These are phyloP conservation scores for Pleurotus salmoneostramineus DNA, from an alignment of 768 basidiomycete genomes.

Conservation along the genomic window DNA sequence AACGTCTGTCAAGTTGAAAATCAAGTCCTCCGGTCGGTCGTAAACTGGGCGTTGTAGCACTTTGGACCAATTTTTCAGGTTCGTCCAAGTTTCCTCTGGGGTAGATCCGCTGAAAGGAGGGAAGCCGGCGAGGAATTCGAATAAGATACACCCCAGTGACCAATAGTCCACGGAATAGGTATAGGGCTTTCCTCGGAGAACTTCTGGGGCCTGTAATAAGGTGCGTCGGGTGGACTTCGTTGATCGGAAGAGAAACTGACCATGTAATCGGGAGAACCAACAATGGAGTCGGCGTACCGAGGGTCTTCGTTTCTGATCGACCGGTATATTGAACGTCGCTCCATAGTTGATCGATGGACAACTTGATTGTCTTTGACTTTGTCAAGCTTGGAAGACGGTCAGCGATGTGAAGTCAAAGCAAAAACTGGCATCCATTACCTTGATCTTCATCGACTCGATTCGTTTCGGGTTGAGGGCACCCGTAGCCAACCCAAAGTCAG, in stretches of 20 bases:
- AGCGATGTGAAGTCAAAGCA: not conserved
- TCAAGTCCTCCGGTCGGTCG: constrained; percentile 91
- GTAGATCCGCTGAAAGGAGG: constrained; percentile 96
- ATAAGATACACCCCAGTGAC: constrained; percentile 97
- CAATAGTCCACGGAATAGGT: constrained; percentile 96
- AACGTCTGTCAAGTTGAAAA: constrained; percentile 91
- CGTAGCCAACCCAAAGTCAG: constrained; percentile 97
- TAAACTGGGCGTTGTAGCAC: constrained; percentile 92
- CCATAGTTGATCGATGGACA: constrained; percentile 87
- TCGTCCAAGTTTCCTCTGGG: constrained; percentile 98
- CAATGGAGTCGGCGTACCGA: constrained; percentile 94
- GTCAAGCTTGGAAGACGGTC: constrained; percentile 61
- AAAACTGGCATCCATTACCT: constrained; percentile 41
- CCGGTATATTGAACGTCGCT: constrained; percentile 91
- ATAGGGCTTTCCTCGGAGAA: constrained; percentile 92
- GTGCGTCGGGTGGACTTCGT: not conserved
- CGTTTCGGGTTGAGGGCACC: constrained; percentile 92
- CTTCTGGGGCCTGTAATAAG: constrained; percentile 64
- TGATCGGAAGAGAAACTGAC: constrained; percentile 24
- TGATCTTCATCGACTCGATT: constrained; percentile 92
- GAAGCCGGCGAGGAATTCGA: constrained; percentile 95
- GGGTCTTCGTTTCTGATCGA: constrained; percentile 88
- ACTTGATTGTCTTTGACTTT: constrained; percentile 93
- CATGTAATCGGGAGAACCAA: constrained; percentile 99
- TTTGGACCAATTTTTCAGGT: constrained; percentile 96